Base-by-base conservation (phyloP, 169 alveolate genomes). In the Plasmodium knowlesi region DNA sequence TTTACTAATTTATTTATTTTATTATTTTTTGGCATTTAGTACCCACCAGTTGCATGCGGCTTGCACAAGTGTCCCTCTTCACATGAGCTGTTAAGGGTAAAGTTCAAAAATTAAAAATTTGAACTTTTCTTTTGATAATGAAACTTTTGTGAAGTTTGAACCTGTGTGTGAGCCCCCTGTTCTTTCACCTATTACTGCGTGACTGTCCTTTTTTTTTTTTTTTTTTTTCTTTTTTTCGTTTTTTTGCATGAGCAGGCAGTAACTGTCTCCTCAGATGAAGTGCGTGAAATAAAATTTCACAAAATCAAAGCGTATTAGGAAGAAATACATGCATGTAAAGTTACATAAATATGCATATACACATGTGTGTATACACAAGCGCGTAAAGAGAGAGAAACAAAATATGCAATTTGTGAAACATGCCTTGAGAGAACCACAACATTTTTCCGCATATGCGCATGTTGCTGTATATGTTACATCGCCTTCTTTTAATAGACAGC, bases 121-220 rank as follows among this genome's bases (percentile, higher is more conserved):
- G 88, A 81, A 81, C 88, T 22, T 81, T 81, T 57, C 5, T 76
- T 25, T 81, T 81, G 88, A 19, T 81, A 81, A 81, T 81, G 76
- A 81, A 81, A 25, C 88, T 50, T 81, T 46, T 46, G 41, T 9
- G 57, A 81, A 53, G 34, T 28, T 50, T 19, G 34, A 19, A 81
- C 32, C 16, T 34, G 19, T 53, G 88, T 81, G 88, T 81, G 88
- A 10, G 76, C 85, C 34, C 85, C 34, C 6, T 39, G 50, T 6
- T 39, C 50, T 10, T 39, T 39, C 50, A 39, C 50, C 50, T 39
- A 10, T 39, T 39, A 39, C 50, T 78, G 43, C 61, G 28, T 78
- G 30, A 22, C 34, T 81, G 28, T 3, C 57, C 50, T 46, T 46
- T 81, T 81, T 81, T 81, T 46, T 81, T 81, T 43, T 46, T 81